Evolutionary conservation across 768 basidiomycete species (phyloP), one percentile per base, ranked within the genome.

Genomic region (Collybiopsis luxurians): DNA sequence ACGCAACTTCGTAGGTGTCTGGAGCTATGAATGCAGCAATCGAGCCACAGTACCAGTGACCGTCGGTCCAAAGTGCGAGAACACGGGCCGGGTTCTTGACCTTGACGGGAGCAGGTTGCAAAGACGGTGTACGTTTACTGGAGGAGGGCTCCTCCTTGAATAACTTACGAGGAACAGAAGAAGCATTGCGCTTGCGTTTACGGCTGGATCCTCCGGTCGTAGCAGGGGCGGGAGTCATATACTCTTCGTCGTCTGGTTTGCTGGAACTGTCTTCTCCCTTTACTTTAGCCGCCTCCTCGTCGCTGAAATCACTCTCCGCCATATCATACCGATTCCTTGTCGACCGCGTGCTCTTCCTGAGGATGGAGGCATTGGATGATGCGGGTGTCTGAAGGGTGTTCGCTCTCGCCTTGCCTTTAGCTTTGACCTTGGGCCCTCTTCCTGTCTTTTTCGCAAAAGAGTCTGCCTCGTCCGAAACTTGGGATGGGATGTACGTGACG

Each of bases 41-140:
- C 4, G 56, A 39, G 23, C 56, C 56, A 23, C 34, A 26, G 21
- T 50, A 57, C 36, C 39, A 57, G 28, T 55, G 34, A 15, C 40
- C 56, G 38, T 57, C 42, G 6, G 46, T 30, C 28, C 36, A 49
- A 4, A 49, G 23, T 5, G 48, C 56, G 38, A 57, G 44, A 2
- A 57, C 56, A n/a, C 56, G 56, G 11, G 21, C 27, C 15, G 21
- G 19, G 24, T 15, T 38, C n/a, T 38, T 47, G 19, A 28, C 10
- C 11, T 24, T 26, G 4, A 39, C 34, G n/a, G 44, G 36, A n/a
- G 45, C 45, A 17, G 15, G 26, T 1, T 26, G 55, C 11, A 2
- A 28, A 38, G 26, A 30, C n/a, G 55, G n/a, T n/a, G 44, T 28
- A 23, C 31, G 45, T 30, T 46, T 46, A 40, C 44, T 44, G 43